phyloP scores from a whole-genome alignment of 2,329 filamentous ascomycete species.

The Leptographium lundbergii region DNA sequence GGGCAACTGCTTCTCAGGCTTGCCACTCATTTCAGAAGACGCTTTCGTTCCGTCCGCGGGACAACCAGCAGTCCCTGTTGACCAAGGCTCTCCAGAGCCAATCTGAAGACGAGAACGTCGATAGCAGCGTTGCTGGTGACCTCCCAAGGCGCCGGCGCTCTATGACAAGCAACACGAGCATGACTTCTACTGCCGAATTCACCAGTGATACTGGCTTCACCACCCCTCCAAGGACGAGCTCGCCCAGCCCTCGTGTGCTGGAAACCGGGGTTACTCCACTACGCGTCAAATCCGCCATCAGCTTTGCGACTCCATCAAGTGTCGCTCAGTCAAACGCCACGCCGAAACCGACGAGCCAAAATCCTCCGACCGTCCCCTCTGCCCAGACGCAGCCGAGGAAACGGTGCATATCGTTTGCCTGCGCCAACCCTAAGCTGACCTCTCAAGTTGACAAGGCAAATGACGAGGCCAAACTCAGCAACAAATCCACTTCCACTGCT shows the following conservation, averaged over 20 bases:
- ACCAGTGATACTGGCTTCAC: constrained; percentile 92
- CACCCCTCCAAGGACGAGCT: constrained; percentile 76
- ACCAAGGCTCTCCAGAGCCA: constrained; percentile 68
- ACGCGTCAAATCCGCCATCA: not conserved
- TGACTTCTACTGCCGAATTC: constrained; percentile 75
- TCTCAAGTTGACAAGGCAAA: constrained; percentile 20
- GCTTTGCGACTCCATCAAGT: constrained; percentile 2
- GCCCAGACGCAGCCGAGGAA: constrained; percentile 58
- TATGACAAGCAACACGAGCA: constrained; percentile 67
- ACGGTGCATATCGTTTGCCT: constrained; percentile 87
- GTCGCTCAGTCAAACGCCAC: constrained; percentile 3
- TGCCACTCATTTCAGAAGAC: constrained; percentile 33
- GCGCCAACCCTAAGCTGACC: constrained; percentile 48
- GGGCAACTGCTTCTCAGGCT: constrained; percentile 4
- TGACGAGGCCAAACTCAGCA: constrained; percentile 3
- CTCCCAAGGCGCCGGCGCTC: constrained; percentile 41
- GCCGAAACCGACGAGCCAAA: constrained; percentile 23
- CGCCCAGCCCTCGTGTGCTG: constrained; percentile 74
- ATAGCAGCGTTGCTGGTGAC: constrained; percentile 21
- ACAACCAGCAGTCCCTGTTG: constrained; percentile 66
- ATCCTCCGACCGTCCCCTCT: constrained; percentile 32
- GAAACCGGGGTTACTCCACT: constrained; percentile 30
- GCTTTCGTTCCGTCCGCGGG: constrained; percentile 32
- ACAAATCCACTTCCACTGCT: constrained; percentile 7
- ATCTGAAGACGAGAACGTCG: constrained; percentile 42